phyloP scores from a whole-genome alignment of 345 rosid genomes.

The Aethionema arabicum region DNA sequence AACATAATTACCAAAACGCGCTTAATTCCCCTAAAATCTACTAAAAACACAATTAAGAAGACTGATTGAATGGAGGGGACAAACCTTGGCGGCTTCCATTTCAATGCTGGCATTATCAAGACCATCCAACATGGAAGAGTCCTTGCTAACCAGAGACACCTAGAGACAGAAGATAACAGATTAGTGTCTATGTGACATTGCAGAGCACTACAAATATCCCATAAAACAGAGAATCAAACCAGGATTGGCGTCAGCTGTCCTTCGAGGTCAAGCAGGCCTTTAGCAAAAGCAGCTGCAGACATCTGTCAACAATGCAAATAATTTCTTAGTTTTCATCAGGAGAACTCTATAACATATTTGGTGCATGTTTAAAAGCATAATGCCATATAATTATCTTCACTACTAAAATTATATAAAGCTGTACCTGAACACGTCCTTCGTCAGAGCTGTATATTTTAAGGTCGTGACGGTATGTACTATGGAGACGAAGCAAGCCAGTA shows the following conservation, averaged over 20 bases:
- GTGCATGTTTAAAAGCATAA: slow-evolving; percentile 1
- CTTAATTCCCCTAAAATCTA: neutral
- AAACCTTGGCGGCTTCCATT: slow-evolving; percentile 97
- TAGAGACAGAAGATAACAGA: slow-evolving; percentile 36
- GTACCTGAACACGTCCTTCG: slow-evolving; percentile 99
- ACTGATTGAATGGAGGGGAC: slow-evolving; percentile 24
- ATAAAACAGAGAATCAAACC: slow-evolving; percentile 48
- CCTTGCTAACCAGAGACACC: slow-evolving; percentile 99
- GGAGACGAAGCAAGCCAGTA: slow-evolving; percentile 96
- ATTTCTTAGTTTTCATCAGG: neutral
- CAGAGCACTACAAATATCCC: slow-evolving; percentile 18
- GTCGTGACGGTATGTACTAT: slow-evolving; percentile 98
- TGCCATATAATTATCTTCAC: slow-evolving; percentile 2
- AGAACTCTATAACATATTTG: slow-evolving; percentile 2
- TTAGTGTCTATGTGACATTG: slow-evolving; percentile 11
- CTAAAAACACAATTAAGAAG: neutral
- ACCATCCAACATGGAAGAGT: slow-evolving; percentile 99
- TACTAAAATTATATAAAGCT: slow-evolving; percentile 4
- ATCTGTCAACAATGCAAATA: slow-evolving; percentile 54
- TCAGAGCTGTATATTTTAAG: slow-evolving; percentile 99
- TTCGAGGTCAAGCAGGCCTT: slow-evolving; percentile 99
- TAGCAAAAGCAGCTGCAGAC: slow-evolving; percentile 99
- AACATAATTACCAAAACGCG: slow-evolving; percentile 5
- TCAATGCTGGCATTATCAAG: slow-evolving; percentile 94
- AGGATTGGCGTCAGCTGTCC: slow-evolving; percentile 97